Base-by-base conservation (phyloP, 257 asterid species). In the Jacaranda copaia region DNA sequence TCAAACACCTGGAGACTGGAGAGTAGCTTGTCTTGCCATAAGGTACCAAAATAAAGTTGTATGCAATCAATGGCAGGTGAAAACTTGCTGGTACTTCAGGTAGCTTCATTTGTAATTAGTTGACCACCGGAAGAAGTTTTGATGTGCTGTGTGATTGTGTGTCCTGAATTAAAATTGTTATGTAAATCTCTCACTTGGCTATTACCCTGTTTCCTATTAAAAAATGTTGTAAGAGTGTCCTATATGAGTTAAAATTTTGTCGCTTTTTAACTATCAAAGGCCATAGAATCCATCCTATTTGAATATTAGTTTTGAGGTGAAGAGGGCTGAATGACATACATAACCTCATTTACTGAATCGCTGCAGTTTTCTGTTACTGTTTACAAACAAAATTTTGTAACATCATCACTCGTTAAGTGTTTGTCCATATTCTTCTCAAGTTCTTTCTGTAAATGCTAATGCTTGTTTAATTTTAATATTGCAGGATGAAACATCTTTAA, bases 401-500 rank as follows among this genome's bases (percentile, higher is more conserved):
- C 52, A 70, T 73, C 46, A 25, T 46, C 20, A 16, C 66, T 73
- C 61, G 32, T 36, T n/a, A 51, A 8, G 72, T 13, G 14, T 35
- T 35, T 81, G 57, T 66, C 63, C 10, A 15, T 77, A 2, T 73
- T 51, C 42, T 69, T 79, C 5, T 52, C 25, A 39, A 46, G 59
- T 39, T 56, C 25, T 67, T 49, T 20, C 66, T 72, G 53, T 42
- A 61, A 45, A 58, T 67, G 74, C 77, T 86, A 79, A 81, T 73
- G 69, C 52, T 13, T 64, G 56, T 63, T 42, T 46, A 60, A 57
- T 69, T 58, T 52, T 11, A 32, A 56, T 64, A 46, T 62, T 81
- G 84, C 88, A 93, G 95, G 97, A 93, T 43, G 97, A 85, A 85
- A 80, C 91, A 69, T 85, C 94, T 84, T 81, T 89, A 81, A 85